Percentiles rank a stretch among this genome's conserved stretches.
Evolutionary conservation across 225 moss, liverwort and hornwort genomes (phyloP).

Genomic region (Polytrichum formosum): DNA sequence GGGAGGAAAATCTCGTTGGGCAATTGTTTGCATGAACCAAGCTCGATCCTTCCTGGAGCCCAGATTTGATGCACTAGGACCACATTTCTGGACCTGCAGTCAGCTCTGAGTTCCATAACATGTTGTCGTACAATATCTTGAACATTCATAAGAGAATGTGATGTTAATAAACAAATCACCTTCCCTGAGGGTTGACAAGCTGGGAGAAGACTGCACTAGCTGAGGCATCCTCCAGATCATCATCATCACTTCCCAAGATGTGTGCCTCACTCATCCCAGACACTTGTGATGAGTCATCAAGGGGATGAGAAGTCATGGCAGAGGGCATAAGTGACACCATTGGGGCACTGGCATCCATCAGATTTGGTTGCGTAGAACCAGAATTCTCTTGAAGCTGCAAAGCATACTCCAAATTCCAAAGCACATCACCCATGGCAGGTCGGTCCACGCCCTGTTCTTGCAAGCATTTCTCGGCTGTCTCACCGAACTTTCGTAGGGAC

Average conservation of each 20-base stretch:
- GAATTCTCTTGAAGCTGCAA: constrained; percentile 77
- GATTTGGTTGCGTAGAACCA: constrained; percentile 35
- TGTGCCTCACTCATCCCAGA: constrained; percentile 52
- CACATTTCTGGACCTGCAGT: neutral
- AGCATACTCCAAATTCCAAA: constrained; percentile 94
- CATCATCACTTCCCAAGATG: constrained; percentile 52
- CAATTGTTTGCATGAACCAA: neutral
- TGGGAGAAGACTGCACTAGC: constrained; percentile 94
- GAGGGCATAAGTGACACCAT: constrained; percentile 47
- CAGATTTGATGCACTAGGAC: neutral
- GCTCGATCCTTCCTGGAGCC: neutral
- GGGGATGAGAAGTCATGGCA: constrained; percentile 37
- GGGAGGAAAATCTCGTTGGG: neutral
- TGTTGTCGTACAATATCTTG: neutral
- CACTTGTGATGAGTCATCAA: constrained; percentile 55
- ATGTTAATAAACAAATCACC: constrained; percentile 39
- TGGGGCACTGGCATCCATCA: constrained; percentile 73
- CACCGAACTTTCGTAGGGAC: constrained; percentile 80
- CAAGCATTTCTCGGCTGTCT: constrained; percentile 90
- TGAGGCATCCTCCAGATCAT: constrained; percentile 69
- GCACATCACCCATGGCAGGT: constrained; percentile 88
- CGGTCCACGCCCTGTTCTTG: constrained; percentile 84
- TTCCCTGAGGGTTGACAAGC: constrained; percentile 91
- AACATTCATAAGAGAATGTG: neutral
- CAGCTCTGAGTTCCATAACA: neutral